Evolutionary conservation across 352 stramenopile species (phyloP).

Genomic region (Pythium grandisporangium): DNA sequence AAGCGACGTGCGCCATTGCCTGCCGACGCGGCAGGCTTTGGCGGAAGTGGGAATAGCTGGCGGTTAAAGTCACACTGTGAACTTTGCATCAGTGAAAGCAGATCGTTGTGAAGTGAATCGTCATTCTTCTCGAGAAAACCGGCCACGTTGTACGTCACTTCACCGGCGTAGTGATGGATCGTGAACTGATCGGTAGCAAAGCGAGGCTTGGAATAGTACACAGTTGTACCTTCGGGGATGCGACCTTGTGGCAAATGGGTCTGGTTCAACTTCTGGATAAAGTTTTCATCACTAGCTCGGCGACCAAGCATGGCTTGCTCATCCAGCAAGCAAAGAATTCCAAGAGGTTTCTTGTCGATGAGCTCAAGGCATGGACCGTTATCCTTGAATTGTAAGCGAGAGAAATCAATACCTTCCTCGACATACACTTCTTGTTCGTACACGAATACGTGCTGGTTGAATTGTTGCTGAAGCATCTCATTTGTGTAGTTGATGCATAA

Average conservation of each 20-base stretch:
- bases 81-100: constrained; percentile 83
- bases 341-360: constrained; percentile 89
- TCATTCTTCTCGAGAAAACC: constrained; percentile 98
- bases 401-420: constrained; percentile 93
- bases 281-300: constrained; percentile 85
- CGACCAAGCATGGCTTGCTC: constrained; percentile 93
- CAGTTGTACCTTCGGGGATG: constrained; percentile 52
- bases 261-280: constrained; percentile 89
- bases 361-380: constrained; percentile 91
- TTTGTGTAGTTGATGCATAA: constrained; percentile 96
- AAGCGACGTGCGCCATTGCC: constrained; percentile 42
- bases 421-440: constrained; percentile 97
- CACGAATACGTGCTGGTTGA: constrained; percentile 96
- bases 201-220: constrained; percentile 83
- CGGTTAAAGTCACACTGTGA: constrained; percentile 73
- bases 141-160: constrained; percentile 94
- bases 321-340: constrained; percentile 93
- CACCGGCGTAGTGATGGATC: constrained; percentile 95
- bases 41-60: constrained; percentile 57
- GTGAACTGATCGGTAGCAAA: constrained; percentile 93
- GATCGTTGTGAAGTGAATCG: constrained; percentile 91
- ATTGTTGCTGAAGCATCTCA: constrained; percentile 93
- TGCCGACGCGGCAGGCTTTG: constrained; percentile 16
- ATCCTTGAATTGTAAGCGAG: constrained; percentile 88
- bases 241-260: constrained; percentile 80